A percentile compares a stretch with the other conserved stretches of the same genome.
These are phyloP conservation scores for Sporothrix sp. DNA, from an alignment of 2,329 filamentous ascomycete genomes.

Conservation along the genomic window DNA sequence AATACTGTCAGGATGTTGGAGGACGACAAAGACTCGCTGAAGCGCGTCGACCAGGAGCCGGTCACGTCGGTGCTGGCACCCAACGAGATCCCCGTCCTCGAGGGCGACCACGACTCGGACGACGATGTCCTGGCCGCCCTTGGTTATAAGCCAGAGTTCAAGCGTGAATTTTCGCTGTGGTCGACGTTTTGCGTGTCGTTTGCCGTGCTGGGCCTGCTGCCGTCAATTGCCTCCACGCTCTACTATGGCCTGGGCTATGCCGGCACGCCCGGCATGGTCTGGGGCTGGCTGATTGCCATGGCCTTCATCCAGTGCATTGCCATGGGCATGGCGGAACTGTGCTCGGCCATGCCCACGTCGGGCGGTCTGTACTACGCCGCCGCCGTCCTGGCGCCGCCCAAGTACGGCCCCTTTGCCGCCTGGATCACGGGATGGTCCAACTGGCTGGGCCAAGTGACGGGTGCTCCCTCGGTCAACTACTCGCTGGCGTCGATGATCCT, in stretches of 20 bases:
- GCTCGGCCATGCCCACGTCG: slow-evolving; percentile 62
- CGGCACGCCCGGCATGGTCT: slow-evolving; percentile 55
- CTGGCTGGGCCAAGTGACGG: slow-evolving; percentile 58
- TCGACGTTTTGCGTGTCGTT: slow-evolving; percentile 68
- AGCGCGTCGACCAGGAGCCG: slow-evolving; percentile 15
- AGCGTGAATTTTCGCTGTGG: slow-evolving; percentile 62
- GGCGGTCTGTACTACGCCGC: slow-evolving; percentile 67
- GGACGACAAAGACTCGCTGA: slow-evolving; percentile 8
- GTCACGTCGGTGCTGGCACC: slow-evolving; percentile 15
- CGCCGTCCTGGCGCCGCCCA: slow-evolving; percentile 57
- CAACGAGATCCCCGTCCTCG: slow-evolving; percentile 14
- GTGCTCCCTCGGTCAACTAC: slow-evolving; percentile 57
- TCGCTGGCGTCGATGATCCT: slow-evolving; percentile 60
- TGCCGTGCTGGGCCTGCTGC: slow-evolving; percentile 60
- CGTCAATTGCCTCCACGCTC: slow-evolving; percentile 61
- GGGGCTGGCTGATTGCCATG: slow-evolving; percentile 68
- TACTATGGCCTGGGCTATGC: slow-evolving; percentile 54
- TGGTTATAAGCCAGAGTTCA: slow-evolving; percentile 43
- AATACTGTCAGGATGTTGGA: not conserved
- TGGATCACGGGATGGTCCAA: slow-evolving; percentile 64
- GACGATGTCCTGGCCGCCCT: slow-evolving; percentile 53
- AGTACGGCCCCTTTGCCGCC: slow-evolving; percentile 56
- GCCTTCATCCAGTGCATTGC: slow-evolving; percentile 62
- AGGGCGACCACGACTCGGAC: slow-evolving; percentile 27
- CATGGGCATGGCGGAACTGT: slow-evolving; percentile 60